Evolutionary conservation across 1,284 basidiomycete species (phyloP).

Genomic region (Waitea zeae): DNA sequence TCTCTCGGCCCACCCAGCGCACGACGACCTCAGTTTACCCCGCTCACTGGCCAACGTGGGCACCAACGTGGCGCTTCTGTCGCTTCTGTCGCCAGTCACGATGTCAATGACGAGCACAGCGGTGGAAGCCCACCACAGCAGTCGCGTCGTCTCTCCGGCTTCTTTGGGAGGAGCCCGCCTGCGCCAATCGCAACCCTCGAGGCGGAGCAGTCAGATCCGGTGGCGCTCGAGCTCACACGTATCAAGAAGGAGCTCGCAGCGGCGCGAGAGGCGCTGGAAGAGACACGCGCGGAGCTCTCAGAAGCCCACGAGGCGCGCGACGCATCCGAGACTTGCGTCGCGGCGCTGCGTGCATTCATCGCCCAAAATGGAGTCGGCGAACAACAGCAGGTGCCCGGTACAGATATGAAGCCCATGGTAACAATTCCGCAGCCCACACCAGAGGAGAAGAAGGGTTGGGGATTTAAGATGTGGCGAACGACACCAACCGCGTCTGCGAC

Average conservation of each 20-base stretch:
- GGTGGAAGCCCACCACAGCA: no score
- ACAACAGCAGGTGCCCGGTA: conserved; percentile 6
- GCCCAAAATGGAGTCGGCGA: conserved; percentile 47
- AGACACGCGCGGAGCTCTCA: conserved; percentile 42
- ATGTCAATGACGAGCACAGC: no score
- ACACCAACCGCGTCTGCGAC: no score
- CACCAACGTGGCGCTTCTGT: conserved; percentile 57
- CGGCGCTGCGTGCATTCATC: conserved; percentile 73
- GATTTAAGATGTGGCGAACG: no score
- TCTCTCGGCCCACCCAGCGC: conserved; percentile 18
- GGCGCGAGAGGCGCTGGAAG: conserved; percentile 43
- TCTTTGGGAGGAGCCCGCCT: conserved; percentile 28
- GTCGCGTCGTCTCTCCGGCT: conserved; percentile 29
- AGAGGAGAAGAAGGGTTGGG: no score
- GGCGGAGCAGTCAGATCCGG: neutral
- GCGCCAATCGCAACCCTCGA: conserved; percentile 6
- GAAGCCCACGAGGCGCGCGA: conserved; percentile 73
- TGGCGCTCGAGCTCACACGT: conserved; percentile 31
- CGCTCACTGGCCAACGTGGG: conserved; percentile 31
- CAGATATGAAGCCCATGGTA: conserved; percentile 3
- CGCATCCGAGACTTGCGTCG: conserved; percentile 76
- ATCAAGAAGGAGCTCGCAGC: conserved; percentile 45
- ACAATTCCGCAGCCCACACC: no score
- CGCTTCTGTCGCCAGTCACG: no score
- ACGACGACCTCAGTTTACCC: conserved; percentile 56